phyloP scores from a whole-genome alignment of 805 yeast species.

The Saccharomyces mikatae region DNA sequence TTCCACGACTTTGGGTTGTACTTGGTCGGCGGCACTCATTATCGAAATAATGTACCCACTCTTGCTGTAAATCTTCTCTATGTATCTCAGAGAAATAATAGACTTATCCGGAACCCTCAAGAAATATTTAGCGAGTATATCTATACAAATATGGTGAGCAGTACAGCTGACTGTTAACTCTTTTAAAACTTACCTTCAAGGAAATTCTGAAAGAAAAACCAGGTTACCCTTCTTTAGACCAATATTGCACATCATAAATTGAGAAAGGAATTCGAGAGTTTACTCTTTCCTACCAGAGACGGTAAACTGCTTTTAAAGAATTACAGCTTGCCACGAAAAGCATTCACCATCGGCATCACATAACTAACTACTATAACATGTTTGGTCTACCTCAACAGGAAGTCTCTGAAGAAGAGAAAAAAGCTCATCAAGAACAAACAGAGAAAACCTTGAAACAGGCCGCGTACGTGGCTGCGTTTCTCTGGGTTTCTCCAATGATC shows the following conservation, averaged over 20 bases:
- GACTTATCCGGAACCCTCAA: too few species aligned
- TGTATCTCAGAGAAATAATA: background rate
- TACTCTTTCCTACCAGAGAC: background rate
- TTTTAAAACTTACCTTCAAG: background rate
- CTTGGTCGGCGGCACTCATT: background rate
- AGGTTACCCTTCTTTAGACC: background rate
- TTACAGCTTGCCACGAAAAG: background rate
- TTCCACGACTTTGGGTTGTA: background rate
- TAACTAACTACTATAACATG: conserved; percentile 29
- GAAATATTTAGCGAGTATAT: background rate
- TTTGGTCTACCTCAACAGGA: conserved; percentile 44
- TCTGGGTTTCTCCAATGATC: conserved; percentile 38
- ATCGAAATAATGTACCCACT: background rate
- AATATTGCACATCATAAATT: background rate
- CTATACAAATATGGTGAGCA: background rate
- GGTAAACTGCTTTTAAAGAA: too few species aligned
- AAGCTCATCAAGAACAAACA: conserved; percentile 55
- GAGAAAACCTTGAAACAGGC: conserved; percentile 52
- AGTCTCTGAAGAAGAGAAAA: conserved; percentile 60
- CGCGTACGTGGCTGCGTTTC: conserved; percentile 53
- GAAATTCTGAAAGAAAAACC: background rate
- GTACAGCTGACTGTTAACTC: background rate
- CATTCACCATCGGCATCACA: background rate
- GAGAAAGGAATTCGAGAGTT: background rate
- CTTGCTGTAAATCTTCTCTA: background rate